phyloP scores from a whole-genome alignment of 352 stramenopile species.

The Globisporangium viniferum region DNA sequence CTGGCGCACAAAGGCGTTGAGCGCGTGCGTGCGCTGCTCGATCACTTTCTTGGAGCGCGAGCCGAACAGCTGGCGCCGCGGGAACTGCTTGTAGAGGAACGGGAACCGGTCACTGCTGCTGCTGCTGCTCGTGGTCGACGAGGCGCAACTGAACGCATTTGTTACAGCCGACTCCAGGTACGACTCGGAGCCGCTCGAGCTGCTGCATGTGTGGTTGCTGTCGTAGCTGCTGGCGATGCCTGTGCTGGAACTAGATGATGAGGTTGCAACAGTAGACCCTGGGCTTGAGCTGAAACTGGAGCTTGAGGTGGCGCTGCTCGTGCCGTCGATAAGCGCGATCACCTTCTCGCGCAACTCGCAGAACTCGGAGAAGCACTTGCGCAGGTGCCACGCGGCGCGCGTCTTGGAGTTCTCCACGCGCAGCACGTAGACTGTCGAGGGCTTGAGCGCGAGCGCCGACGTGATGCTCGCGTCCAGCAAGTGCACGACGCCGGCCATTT shows the following conservation, averaged over 20 bases:
- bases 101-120: slow-evolving; percentile 40
- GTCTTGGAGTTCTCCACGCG: slow-evolving; percentile 49
- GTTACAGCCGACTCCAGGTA: slow-evolving; percentile 15
- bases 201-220: slow-evolving; percentile 13
- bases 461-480: slow-evolving; percentile 58
- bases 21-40: slow-evolving; percentile 50
- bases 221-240: slow-evolving; percentile 3
- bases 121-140: slow-evolving; percentile 4
- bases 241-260: slow-evolving; percentile 7
- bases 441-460: slow-evolving; percentile 63
- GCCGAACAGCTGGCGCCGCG: slow-evolving; percentile 54
- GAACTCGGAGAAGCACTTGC: slow-evolving; percentile 74
- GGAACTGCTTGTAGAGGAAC: slow-evolving; percentile 68
- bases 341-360: slow-evolving; percentile 70
- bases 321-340: slow-evolving; percentile 50
- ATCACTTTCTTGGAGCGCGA: slow-evolving; percentile 70
- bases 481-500: slow-evolving; percentile 44
- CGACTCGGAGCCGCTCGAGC: slow-evolving; percentile 13
- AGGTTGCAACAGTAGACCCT: not conserved
- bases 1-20: slow-evolving; percentile 63
- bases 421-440: slow-evolving; percentile 75
- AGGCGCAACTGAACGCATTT: slow-evolving; percentile 21
- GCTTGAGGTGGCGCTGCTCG: slow-evolving; percentile 14
- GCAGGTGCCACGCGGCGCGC: slow-evolving; percentile 52
- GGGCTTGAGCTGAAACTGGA: not conserved